These are phyloP conservation scores for Orychophragmus violaceus DNA, from an alignment of 345 rosid species.

Conservation along the genomic window DNA sequence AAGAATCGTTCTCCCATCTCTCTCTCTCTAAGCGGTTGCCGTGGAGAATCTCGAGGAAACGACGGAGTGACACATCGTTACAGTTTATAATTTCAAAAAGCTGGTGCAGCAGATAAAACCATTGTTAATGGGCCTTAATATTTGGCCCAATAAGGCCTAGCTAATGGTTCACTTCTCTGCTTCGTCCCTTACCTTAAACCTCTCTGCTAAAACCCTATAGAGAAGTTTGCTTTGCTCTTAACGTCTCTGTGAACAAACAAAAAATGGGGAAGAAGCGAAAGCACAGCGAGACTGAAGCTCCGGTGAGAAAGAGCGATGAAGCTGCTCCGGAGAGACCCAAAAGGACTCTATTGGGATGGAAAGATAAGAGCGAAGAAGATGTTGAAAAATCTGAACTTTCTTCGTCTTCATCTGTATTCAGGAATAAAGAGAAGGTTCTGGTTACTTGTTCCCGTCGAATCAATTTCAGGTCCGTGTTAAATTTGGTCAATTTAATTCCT, in stretches of 20 bases:
- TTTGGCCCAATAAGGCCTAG: neutral
- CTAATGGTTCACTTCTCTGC: neutral
- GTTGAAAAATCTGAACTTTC: slow-evolving; percentile 8
- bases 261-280: slow-evolving; percentile 66
- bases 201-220: slow-evolving; percentile 12
- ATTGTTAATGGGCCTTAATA: neutral
- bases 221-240: neutral
- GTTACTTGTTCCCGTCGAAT: slow-evolving; percentile 94
- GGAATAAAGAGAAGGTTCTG: slow-evolving; percentile 89
- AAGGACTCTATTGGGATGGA: too few species aligned
- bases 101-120: neutral
- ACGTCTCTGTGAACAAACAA: neutral
- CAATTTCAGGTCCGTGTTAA: slow-evolving; percentile 51
- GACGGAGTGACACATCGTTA: neutral
- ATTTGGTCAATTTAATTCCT: neutral
- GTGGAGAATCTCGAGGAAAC: neutral
- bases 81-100: neutral
- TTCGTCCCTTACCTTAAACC: neutral
- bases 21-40: slow-evolving; percentile 21
- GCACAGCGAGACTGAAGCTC: slow-evolving; percentile 35
- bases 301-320: slow-evolving; percentile 39
- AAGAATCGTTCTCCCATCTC: slow-evolving; percentile 65
- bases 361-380: slow-evolving; percentile 46
- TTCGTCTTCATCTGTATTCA: slow-evolving; percentile 31
- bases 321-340: slow-evolving; percentile 51